phyloP scores from a whole-genome alignment of 192 early-diverging fungal species.

The Bifiguratus adelaidae region DNA sequence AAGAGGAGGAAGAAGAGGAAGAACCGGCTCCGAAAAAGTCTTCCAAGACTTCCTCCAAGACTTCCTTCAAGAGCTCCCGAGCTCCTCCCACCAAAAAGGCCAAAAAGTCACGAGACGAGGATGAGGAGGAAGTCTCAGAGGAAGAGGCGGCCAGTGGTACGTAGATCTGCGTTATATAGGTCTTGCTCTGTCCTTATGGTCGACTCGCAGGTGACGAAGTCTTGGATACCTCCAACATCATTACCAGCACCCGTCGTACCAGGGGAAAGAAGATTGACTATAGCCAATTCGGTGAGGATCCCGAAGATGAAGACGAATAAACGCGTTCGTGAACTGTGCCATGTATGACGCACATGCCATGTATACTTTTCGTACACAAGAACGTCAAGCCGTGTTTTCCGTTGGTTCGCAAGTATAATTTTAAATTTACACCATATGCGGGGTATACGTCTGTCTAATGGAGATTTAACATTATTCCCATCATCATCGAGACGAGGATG shows the following conservation, averaged over 20 bases:
- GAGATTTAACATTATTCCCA: too few relatives aligned
- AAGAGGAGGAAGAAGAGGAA: neutral
- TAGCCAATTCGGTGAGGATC: slow-evolving; percentile 55
- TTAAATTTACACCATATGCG: too few relatives aligned
- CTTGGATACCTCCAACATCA: slow-evolving; percentile 54
- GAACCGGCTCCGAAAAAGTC: too few relatives aligned
- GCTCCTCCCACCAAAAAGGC: slow-evolving; percentile 3
- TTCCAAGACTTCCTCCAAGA: too few relatives aligned
- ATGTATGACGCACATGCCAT: too few relatives aligned
- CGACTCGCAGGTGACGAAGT: slow-evolving; percentile 47
- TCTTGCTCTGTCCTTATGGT: neutral
- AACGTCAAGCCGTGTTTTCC: too few relatives aligned
- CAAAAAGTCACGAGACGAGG: slow-evolving; percentile 6
- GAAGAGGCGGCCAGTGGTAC: neutral
- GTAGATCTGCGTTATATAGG: neutral
- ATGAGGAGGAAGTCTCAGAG: slow-evolving; percentile 29
- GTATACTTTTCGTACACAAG: too few relatives aligned
- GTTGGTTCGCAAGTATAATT: too few relatives aligned
- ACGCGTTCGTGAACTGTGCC: too few relatives aligned
- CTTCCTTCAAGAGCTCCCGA: too few relatives aligned
- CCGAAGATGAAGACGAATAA: slow-evolving; percentile 25
- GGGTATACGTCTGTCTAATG: too few relatives aligned
- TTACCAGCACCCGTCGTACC: slow-evolving; percentile 50
- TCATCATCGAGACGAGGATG: too few relatives aligned
- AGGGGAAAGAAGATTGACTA: slow-evolving; percentile 66